These are phyloP conservation scores for Diplotaxis tenuifolia DNA, from an alignment of 345 rosid species.

Conservation along the genomic window DNA sequence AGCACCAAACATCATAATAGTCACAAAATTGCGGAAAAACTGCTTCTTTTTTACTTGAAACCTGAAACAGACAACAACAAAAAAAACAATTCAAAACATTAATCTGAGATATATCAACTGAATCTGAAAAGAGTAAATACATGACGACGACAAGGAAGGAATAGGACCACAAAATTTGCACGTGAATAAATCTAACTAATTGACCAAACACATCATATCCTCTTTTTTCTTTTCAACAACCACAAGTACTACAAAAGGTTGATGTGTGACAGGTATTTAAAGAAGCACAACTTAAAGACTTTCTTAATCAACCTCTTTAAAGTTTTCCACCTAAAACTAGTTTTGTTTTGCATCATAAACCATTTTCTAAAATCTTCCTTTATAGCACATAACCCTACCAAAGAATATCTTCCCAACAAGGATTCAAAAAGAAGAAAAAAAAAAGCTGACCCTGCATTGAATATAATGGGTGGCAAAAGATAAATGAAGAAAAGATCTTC, in stretches of 20 bases:
- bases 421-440: not conserved
- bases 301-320: constrained; percentile 17
- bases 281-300: constrained; percentile 4
- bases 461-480: constrained; percentile 97
- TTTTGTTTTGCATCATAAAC: not conserved
- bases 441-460: constrained; percentile 87
- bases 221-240: constrained; percentile 3
- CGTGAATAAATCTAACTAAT: constrained; percentile 29
- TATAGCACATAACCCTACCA: not conserved
- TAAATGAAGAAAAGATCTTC: constrained; percentile 99
- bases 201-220: not conserved
- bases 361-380: not conserved
- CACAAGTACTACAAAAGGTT: constrained; percentile 24
- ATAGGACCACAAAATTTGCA: constrained; percentile 34
- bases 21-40: constrained; percentile 88
- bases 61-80: constrained; percentile 45
- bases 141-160: constrained; percentile 25
- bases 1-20: constrained; percentile 88
- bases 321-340: not conserved
- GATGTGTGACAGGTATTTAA: constrained; percentile 14
- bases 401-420: no score
- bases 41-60: constrained; percentile 99
- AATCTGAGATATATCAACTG: not conserved
- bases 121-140: constrained; percentile 20
- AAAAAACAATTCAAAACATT: not conserved